phyloP scores from a whole-genome alignment of 768 basidiomycete genomes.

The Kwoniella sp. region DNA sequence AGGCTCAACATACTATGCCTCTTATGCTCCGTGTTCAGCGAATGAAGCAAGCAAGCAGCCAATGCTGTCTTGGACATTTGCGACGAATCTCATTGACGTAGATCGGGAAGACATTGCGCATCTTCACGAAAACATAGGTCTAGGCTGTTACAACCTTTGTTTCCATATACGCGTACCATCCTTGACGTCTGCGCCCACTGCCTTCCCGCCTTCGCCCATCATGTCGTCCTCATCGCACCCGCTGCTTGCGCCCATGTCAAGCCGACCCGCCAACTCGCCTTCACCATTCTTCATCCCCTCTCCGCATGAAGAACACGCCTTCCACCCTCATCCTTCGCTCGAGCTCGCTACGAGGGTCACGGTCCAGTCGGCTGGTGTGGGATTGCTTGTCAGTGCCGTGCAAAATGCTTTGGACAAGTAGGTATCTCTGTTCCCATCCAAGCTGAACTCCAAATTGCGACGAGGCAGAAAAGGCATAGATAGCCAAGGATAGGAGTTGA shows the following conservation, averaged over 20 bases:
- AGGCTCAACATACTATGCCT: slow-evolving; percentile 6
- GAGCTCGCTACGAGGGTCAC: slow-evolving; percentile 52
- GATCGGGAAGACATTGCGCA: background rate
- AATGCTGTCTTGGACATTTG: slow-evolving; percentile 26
- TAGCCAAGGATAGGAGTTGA: no score
- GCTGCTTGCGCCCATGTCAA: slow-evolving; percentile 43
- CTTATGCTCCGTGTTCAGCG: background rate
- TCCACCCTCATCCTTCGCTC: slow-evolving; percentile 48
- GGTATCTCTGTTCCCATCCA: slow-evolving; percentile 27
- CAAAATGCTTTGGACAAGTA: slow-evolving; percentile 75
- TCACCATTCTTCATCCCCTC: slow-evolving; percentile 47
- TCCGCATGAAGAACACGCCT: slow-evolving; percentile 40
- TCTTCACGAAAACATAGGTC: background rate
- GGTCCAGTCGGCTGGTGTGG: slow-evolving; percentile 56
- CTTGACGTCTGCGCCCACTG: no score
- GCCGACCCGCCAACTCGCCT: slow-evolving; percentile 20
- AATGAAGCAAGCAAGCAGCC: no score
- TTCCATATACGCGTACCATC: background rate
- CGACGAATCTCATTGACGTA: background rate
- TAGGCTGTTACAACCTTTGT: background rate
- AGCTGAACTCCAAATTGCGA: no score
- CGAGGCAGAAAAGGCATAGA: no score
- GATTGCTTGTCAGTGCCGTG: slow-evolving; percentile 60
- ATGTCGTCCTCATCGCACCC: slow-evolving; percentile 40
- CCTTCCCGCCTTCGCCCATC: background rate